Conservation (phyloP, 1,139 yeast species). For the Trichomonascaceae sp. region DNA sequence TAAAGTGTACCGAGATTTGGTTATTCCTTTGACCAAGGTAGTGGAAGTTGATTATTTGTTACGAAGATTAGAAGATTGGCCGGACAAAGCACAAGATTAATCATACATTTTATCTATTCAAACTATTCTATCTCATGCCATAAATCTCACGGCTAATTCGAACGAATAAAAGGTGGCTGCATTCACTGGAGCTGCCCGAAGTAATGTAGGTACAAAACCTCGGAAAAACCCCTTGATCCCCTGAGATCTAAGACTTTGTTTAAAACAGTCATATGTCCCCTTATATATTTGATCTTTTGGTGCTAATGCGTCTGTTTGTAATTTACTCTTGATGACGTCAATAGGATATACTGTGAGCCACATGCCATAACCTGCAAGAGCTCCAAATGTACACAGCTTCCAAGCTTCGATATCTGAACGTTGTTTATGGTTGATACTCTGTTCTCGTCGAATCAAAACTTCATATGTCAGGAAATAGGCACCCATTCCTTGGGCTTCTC, state of each 20-base stretch:
- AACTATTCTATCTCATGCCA: constrained; percentile 12
- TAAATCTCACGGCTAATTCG: constrained; percentile 58
- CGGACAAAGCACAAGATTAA: neutral
- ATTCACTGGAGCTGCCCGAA: constrained; percentile 95
- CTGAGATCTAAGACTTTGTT: constrained; percentile 44
- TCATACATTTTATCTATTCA: neutral
- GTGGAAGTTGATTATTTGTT: constrained; percentile 89
- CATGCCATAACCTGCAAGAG: constrained; percentile 76
- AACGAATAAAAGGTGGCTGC: constrained; percentile 94
- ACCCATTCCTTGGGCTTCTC: constrained; percentile 82
- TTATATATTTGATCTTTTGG: constrained; percentile 40
- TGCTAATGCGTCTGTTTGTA: constrained; percentile 76
- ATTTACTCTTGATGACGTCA: constrained; percentile 77
- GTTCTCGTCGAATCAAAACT: constrained; percentile 66
- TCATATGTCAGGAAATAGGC: constrained; percentile 85
- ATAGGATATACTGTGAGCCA: constrained; percentile 81
- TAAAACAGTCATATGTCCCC: constrained; percentile 50
- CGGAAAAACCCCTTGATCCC: constrained; percentile 77
- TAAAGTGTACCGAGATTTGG: constrained; percentile 73
- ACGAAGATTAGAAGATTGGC: constrained; percentile 62
- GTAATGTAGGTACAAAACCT: constrained; percentile 83
- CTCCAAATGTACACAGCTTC: constrained; percentile 78
- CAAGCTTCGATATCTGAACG: constrained; percentile 76
- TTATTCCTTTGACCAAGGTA: constrained; percentile 88
- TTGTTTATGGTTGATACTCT: constrained; percentile 37